Evolutionary conservation across 2,329 filamentous ascomycete genomes (phyloP).

Genomic region (Berkeleyomyces basicola): DNA sequence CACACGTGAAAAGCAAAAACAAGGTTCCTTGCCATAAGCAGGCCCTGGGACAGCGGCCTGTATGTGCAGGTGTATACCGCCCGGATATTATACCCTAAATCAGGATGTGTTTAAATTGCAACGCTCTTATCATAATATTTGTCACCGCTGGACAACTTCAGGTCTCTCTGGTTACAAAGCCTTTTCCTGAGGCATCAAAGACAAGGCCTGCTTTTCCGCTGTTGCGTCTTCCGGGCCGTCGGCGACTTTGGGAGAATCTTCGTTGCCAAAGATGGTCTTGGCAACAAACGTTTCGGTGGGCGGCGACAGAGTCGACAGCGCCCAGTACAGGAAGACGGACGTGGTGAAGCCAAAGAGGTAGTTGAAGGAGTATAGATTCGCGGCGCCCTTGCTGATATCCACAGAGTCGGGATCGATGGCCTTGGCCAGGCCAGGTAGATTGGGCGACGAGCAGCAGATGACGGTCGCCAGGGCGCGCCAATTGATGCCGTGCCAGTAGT

Average conservation of each 20-base stretch:
- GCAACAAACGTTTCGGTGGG: slow-evolving; percentile 9
- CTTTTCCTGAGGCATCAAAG: slow-evolving; percentile 5
- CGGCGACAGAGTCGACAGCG: slow-evolving; percentile 8
- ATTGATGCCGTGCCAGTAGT: slow-evolving; percentile 25
- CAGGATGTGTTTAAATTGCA: not conserved
- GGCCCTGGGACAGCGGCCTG: too few species aligned
- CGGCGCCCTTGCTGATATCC: slow-evolving; percentile 6
- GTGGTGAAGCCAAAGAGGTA: slow-evolving; percentile 17
- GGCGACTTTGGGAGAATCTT: not conserved
- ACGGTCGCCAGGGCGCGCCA: slow-evolving; percentile 27
- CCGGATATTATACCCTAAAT: not conserved
- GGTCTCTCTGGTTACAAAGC: not conserved
- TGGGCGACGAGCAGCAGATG: slow-evolving; percentile 24
- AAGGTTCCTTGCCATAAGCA: too few species aligned
- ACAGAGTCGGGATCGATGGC: slow-evolving; percentile 8
- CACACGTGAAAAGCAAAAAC: too few species aligned
- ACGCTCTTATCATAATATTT: not conserved
- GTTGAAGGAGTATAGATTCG: slow-evolving; percentile 17
- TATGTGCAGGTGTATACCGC: not conserved
- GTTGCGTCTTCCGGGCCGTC: not conserved
- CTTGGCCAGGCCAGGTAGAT: slow-evolving; percentile 26
- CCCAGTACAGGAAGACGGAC: slow-evolving; percentile 15
- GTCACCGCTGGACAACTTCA: too few species aligned
- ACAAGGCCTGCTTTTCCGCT: slow-evolving; percentile 3
- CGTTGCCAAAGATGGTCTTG: slow-evolving; percentile 8